phyloP scores from a whole-genome alignment of 2,329 filamentous ascomycete species.

The Zasmidium citrigriseum region DNA sequence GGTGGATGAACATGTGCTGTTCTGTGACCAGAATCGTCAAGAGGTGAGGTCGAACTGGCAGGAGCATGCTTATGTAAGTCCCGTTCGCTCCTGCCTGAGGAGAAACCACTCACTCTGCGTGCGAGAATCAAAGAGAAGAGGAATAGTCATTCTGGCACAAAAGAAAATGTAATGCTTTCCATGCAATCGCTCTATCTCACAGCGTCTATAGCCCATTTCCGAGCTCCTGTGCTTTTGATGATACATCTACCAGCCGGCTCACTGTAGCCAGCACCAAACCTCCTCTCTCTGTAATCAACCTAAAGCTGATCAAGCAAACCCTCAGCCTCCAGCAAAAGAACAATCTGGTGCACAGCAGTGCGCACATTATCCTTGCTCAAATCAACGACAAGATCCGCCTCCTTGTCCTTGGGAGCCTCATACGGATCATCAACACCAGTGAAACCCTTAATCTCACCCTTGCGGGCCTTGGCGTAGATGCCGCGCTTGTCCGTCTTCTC shows the following conservation, averaged over 20 bases:
- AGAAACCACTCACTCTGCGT: no score
- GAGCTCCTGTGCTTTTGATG: neutral
- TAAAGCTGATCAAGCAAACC: conserved; percentile 75
- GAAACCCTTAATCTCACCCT: conserved; percentile 95
- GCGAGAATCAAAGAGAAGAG: no score
- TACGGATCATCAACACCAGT: conserved; percentile 98
- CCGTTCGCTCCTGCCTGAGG: no score
- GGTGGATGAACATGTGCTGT: no score
- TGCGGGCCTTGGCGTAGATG: conserved; percentile 80
- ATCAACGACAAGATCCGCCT: conserved; percentile 84
- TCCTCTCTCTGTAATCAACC: neutral
- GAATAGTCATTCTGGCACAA: no score
- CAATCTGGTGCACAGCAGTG: conserved; percentile 94
- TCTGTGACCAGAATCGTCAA: no score
- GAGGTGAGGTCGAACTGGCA: no score
- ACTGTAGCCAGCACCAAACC: neutral
- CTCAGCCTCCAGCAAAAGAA: conserved; percentile 85
- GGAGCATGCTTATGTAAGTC: no score
- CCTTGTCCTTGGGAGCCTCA: conserved; percentile 77
- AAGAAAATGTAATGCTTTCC: neutral
- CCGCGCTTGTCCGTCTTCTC: conserved; percentile 95
- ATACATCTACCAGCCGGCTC: neutral
- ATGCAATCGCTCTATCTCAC: neutral
- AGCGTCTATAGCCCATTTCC: neutral
- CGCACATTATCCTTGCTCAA: conserved; percentile 83